Evolutionary conservation across 768 basidiomycete species (phyloP).

Genomic region (Boletus pseudo-olivaceus): DNA sequence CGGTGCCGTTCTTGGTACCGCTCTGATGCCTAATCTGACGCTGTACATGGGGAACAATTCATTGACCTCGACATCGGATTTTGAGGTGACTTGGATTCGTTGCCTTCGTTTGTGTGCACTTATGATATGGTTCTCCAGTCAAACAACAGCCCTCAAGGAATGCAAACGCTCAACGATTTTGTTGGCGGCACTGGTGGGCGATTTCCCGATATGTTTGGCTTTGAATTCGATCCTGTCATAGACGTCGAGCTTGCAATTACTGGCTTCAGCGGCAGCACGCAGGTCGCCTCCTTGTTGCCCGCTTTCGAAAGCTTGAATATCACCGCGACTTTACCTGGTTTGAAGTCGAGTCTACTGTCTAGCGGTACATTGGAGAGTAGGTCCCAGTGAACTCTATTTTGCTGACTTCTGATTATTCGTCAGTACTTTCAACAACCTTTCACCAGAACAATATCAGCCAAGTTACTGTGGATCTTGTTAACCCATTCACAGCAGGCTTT

Average conservation of each 20-base stretch:
- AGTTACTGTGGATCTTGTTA: constrained; percentile 56
- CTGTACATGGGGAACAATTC: constrained; percentile 60
- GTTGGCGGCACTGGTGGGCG: constrained; percentile 52
- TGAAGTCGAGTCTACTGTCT: constrained; percentile 54
- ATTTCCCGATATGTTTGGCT: neutral
- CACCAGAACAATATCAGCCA: constrained; percentile 59
- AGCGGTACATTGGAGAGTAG: constrained; percentile 53
- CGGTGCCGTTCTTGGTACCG: constrained; percentile 54
- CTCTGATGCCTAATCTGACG: constrained; percentile 56
- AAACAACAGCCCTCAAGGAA: constrained; percentile 56
- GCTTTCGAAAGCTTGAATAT: constrained; percentile 63
- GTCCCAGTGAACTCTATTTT: neutral
- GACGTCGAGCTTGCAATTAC: constrained; percentile 55
- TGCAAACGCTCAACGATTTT: constrained; percentile 64
- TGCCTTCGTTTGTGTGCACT: neutral
- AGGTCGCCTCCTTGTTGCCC: constrained; percentile 51
- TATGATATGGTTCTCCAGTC: constrained; percentile 37
- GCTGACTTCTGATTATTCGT: neutral
- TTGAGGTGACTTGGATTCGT: constrained; percentile 36
- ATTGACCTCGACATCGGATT: constrained; percentile 45
- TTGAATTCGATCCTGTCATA: constrained; percentile 16
- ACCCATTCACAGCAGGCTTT: constrained; percentile 64
- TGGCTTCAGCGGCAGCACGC: constrained; percentile 59
- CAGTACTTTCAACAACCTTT: constrained; percentile 65
- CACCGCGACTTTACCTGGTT: constrained; percentile 53